Evolutionary conservation across 2,329 filamentous ascomycete species (phyloP), one percentile per base, ranked within the genome.

Genomic region (Hysterium pulicare): DNA sequence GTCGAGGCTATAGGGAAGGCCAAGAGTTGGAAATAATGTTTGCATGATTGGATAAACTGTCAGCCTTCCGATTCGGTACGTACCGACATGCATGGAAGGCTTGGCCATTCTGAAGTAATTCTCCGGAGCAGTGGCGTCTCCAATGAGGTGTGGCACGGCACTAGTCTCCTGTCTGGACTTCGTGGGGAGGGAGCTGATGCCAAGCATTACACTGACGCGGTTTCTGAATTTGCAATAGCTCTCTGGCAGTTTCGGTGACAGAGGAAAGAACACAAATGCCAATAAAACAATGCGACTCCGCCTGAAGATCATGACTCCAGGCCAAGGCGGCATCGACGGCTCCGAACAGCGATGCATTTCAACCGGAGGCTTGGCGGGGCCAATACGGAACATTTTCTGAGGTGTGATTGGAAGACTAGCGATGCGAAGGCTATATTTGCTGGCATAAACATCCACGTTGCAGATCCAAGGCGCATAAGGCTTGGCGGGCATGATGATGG

Each of bases 191-290:
- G 41, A 46, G 46, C 46, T 52, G 44, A 21, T 30, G 43, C 34
- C 36, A 49, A 48, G 53, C 45, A 42, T 48, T 45, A 33, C 17
- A 51, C 45, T 53, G 54, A 49, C 53, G 51, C 51, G 48, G 21
- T 44, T 44, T 41, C 45, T 52, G 51, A 53, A 55, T 46, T 46
- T 33, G 47, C 42, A 46, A 39, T 40, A 49, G 51, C 22, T 22
- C 45, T 55, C 57, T 63, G 61, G 55, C 62, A 64, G 43, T 48
- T 44, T 26, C 40, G 42, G 62, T 63, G 54, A 41, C 58, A 62
- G 51, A 40, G 51, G 33, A 42, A 43, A 22, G 40, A 50, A 53
- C 49, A 51, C 55, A 51, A 59, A 57, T 58, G 41, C 60, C 58
- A 62, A 64, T 60, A 48, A 45, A n/a, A n/a, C n/a, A n/a, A n/a